Evolutionary conservation across 768 basidiomycete species (phyloP).

Genomic region (Boletales sp.): DNA sequence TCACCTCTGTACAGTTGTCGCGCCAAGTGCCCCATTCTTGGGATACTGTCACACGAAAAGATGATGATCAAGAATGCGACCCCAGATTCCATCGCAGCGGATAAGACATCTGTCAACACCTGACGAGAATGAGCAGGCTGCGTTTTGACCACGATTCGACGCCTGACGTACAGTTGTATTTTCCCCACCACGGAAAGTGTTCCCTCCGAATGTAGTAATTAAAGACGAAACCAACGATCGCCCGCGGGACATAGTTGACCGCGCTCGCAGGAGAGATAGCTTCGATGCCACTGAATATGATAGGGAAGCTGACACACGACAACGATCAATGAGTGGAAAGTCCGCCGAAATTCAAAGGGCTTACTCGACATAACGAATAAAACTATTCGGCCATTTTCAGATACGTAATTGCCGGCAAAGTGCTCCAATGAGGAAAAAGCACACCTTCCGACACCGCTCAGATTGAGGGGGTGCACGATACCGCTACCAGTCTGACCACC

Average conservation of each 20-base stretch:
- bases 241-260: slow-evolving; percentile 68
- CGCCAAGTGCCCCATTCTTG: slow-evolving; percentile 54
- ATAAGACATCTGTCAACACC: slow-evolving; percentile 49
- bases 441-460: too few relatives aligned
- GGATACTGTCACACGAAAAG: slow-evolving; percentile 66
- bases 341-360: slow-evolving; percentile 16
- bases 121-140: slow-evolving; percentile 12
- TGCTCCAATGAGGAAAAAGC: slow-evolving; percentile 79
- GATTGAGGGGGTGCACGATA: too few relatives aligned
- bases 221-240: slow-evolving; percentile 63
- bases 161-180: slow-evolving; percentile 39
- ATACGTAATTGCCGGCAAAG: slow-evolving; percentile 51
- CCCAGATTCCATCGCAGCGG: slow-evolving; percentile 71
- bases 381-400: slow-evolving; percentile 60
- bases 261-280: slow-evolving; percentile 64
- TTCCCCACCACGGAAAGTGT: slow-evolving; percentile 66
- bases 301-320: slow-evolving; percentile 33
- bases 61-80: slow-evolving; percentile 55
- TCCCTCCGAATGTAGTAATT: slow-evolving; percentile 56
- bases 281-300: slow-evolving; percentile 55
- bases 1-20: slow-evolving; percentile 52
- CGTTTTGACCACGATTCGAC: neutral
- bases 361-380: slow-evolving; percentile 61
- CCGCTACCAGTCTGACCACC: too few relatives aligned
- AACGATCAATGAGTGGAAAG: neutral